Conservation (phyloP, 1,139 yeast genomes). For the Taphrina pruni region DNA sequence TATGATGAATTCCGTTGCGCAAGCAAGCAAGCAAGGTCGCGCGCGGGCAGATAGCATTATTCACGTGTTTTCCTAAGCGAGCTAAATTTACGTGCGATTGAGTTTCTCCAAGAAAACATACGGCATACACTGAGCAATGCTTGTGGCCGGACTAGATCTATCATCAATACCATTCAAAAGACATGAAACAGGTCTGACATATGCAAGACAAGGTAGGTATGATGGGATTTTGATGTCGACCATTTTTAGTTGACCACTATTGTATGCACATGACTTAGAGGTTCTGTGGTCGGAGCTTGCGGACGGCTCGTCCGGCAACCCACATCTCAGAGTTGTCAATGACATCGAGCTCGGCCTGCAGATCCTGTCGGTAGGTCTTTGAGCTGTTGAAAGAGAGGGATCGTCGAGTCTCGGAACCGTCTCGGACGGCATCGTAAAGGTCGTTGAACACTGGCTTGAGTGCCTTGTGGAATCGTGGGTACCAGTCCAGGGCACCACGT, state of each 20-base stretch:
- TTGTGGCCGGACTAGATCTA: too few species aligned
- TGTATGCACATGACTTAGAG: constrained; percentile 26
- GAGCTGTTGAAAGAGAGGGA: constrained; percentile 98
- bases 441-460: constrained; percentile 98
- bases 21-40: background rate
- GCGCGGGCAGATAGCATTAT: background rate
- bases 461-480: constrained; percentile 98
- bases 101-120: too few species aligned
- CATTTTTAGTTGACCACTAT: background rate
- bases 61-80: background rate
- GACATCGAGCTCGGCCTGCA: constrained; percentile 88
- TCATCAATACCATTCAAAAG: too few species aligned
- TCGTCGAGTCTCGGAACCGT: constrained; percentile 97
- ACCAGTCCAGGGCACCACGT: constrained; percentile 99
- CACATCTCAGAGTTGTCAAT: constrained; percentile 99
- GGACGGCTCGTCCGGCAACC: constrained; percentile 99
- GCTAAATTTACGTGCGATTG: background rate
- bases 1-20: constrained; percentile 5
- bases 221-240: background rate
- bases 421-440: constrained; percentile 91
- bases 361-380: constrained; percentile 95
- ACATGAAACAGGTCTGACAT: too few species aligned
- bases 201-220: background rate
- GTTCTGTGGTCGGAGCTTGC: constrained; percentile 99
- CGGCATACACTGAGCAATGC: background rate